These are phyloP conservation scores for Mesembryanthemum crystallinum DNA, from an alignment of 148 eudicot genomes.

Conservation along the genomic window DNA sequence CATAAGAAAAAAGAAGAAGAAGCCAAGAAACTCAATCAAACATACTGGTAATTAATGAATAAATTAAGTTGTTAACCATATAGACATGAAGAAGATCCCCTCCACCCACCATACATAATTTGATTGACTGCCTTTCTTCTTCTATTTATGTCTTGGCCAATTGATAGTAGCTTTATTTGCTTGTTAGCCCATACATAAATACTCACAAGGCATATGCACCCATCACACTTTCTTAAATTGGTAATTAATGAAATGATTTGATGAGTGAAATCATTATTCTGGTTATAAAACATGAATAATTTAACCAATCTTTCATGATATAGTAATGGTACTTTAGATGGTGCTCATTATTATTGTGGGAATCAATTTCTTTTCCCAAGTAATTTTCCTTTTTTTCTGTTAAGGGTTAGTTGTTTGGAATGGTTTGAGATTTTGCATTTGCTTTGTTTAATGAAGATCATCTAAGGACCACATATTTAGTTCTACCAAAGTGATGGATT, in stretches of 20 bases:
- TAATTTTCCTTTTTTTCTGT: not conserved
- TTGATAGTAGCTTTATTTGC: not conserved
- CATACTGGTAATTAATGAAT: not conserved
- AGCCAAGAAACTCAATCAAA: not conserved
- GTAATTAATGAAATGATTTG: too few species aligned
- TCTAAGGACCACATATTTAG: too few species aligned
- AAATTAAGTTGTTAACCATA: too few species aligned
- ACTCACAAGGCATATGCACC: too few species aligned
- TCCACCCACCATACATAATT: not conserved
- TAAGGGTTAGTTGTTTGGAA: not conserved
- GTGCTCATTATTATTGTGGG: constrained; percentile 5
- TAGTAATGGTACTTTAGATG: not conserved
- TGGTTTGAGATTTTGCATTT: too few species aligned
- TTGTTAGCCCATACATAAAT: too few species aligned
- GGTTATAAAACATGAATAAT: too few species aligned
- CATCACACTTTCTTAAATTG: too few species aligned
- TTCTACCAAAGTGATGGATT: too few species aligned
- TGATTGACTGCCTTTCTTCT: not conserved
- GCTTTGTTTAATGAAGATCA: not conserved
- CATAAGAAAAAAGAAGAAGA: not conserved
- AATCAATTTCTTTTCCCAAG: not conserved
- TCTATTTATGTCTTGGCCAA: not conserved
- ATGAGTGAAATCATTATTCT: too few species aligned
- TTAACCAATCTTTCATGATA: too few species aligned
- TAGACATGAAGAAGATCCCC: not conserved